Conservation (phyloP, 257 asterid species). For the Nicotiana knightiana region DNA sequence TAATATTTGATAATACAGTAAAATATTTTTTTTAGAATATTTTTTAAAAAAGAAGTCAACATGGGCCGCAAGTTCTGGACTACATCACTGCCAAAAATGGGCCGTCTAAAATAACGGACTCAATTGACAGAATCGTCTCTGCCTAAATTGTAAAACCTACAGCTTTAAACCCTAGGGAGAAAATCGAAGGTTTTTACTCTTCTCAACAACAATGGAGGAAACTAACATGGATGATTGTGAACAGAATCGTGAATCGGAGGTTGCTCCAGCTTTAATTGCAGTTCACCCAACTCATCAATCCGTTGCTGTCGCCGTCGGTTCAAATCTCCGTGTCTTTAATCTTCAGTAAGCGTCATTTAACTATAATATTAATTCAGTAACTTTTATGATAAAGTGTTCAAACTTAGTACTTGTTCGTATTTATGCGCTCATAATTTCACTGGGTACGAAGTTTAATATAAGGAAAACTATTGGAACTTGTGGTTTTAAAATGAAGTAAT, state of each 20-base stretch:
- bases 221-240: conserved; percentile 47
- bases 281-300: conserved; percentile 58
- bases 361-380: no score
- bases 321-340: conserved; percentile 72
- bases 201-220: conserved; percentile 41
- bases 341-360: conserved; percentile 35
- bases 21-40: no score
- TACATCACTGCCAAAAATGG: neutral
- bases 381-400: neutral
- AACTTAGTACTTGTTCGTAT: neutral
- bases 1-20: no score
- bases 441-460: no score
- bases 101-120: neutral
- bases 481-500: no score
- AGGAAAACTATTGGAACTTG: no score
- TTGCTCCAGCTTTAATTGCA: conserved; percentile 76
- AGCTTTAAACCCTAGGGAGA: neutral
- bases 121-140: neutral
- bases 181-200: neutral
- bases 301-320: conserved; percentile 60
- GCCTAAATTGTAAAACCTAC: neutral
- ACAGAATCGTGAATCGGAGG: conserved; percentile 62
- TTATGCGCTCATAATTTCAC: no score
- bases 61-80: no score
- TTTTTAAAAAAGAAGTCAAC: no score